Conservation (phyloP, 176 grass and related monocot species). For the Juncus inflexus region DNA sequence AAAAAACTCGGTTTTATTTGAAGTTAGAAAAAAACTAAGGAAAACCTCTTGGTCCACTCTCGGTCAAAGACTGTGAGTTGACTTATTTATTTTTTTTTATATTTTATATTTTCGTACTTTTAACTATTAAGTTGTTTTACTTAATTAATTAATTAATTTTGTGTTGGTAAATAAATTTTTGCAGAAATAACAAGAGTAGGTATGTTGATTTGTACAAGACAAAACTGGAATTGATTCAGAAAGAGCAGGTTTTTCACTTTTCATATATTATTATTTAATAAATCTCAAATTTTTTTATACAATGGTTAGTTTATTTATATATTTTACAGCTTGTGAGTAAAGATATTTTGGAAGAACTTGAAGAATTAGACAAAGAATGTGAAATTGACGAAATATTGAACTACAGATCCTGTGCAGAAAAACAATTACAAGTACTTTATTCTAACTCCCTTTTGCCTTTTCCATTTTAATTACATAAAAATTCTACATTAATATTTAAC, state of each 20-base stretch:
- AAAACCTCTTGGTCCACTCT: constrained; percentile 78
- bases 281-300: no score
- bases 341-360: constrained; percentile 72
- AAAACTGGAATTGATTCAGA: constrained; percentile 82
- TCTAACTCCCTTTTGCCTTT: constrained; percentile 1
- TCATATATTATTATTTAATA: background rate
- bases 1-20: constrained; percentile 52
- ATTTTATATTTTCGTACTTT: constrained; percentile 8
- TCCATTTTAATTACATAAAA: background rate
- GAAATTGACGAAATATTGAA: constrained; percentile 91
- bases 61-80: constrained; percentile 72
- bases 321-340: constrained; percentile 69
- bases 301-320: no score
- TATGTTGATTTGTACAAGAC: constrained; percentile 78
- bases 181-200: constrained; percentile 48
- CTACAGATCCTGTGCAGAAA: constrained; percentile 83
- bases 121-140: constrained; percentile 26
- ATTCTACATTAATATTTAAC: background rate
- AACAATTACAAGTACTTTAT: constrained; percentile 67
- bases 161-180: constrained; percentile 24
- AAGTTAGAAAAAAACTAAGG: constrained; percentile 60
- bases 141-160: background rate
- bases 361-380: constrained; percentile 86
- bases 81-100: constrained; percentile 13
- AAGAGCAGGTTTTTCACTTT: constrained; percentile 52